Percentiles rank a stretch among this genome's conserved stretches.
phyloP scores from a whole-genome alignment of 2,329 filamentous ascomycete species.

The Knoxdaviesia proteae region DNA sequence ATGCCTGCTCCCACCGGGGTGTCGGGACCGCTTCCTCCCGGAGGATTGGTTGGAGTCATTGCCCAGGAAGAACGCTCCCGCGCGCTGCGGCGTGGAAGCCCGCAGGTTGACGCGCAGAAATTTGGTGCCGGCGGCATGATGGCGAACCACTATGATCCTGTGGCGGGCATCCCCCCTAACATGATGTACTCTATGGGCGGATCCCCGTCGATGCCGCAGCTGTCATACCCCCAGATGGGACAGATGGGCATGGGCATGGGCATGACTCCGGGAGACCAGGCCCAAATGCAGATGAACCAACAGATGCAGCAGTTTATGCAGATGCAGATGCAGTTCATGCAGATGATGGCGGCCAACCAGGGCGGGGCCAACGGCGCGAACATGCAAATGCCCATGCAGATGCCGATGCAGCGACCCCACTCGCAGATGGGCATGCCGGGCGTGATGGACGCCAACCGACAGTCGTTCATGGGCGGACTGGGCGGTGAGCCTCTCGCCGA shows the following conservation, averaged over 20 bases:
- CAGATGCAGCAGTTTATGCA: slow-evolving; percentile 80
- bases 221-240: slow-evolving; percentile 8
- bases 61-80: slow-evolving; percentile 63
- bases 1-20: slow-evolving; percentile 8
- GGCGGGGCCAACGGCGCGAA: slow-evolving; percentile 6
- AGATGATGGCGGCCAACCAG: slow-evolving; percentile 42
- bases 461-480: slow-evolving; percentile 20
- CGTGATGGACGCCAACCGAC: slow-evolving; percentile 22
- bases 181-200: slow-evolving; percentile 5
- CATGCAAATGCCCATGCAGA: slow-evolving; percentile 11
- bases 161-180: slow-evolving; percentile 12
- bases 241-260: slow-evolving; percentile 24
- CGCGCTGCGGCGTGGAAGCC: slow-evolving; percentile 51
- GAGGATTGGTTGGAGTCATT: slow-evolving; percentile 74
- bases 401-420: slow-evolving; percentile 5
- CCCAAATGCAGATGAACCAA: slow-evolving; percentile 60
- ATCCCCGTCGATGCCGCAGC: slow-evolving; percentile 9
- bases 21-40: slow-evolving; percentile 31
- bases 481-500: slow-evolving; percentile 23
- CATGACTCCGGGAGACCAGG: slow-evolving; percentile 44
- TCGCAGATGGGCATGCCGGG: slow-evolving; percentile 8
- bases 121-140: slow-evolving; percentile 15
- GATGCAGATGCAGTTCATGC: slow-evolving; percentile 91
- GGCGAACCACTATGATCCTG: slow-evolving; percentile 24
- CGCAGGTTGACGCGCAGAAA: slow-evolving; percentile 37